Evolutionary conservation across 352 stramenopile species (phyloP).

Genomic region (Blastocystis sp.): DNA sequence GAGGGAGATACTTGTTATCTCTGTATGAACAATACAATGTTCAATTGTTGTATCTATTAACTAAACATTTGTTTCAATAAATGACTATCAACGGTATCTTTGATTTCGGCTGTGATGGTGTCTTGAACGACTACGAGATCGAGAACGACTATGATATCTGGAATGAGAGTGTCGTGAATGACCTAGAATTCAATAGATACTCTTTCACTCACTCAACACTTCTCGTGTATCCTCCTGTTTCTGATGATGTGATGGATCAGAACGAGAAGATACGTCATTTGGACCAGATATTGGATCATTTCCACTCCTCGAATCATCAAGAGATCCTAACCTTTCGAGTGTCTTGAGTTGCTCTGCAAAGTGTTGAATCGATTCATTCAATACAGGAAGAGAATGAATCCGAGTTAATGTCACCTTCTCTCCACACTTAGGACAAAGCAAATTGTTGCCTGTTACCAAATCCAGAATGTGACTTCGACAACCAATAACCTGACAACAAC

Average conservation of each 20-base stretch:
- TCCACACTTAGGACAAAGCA: background rate
- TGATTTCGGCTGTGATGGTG: background rate
- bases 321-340: no score
- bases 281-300: no score
- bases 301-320: background rate
- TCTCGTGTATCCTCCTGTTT: no score
- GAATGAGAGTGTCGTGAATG: no score
- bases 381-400: background rate
- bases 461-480: background rate
- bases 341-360: background rate
- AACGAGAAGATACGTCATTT: no score
- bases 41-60: conserved; percentile 35
- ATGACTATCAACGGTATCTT: background rate
- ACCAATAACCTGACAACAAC: conserved; percentile 37
- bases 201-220: no score
- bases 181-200: no score
- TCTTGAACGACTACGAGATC: background rate
- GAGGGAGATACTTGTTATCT: conserved; percentile 16
- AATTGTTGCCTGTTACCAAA: background rate
- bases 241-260: no score
- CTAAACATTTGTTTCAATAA: background rate
- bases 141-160: no score
- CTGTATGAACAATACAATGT: conserved; percentile 6
- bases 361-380: background rate
- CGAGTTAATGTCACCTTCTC: background rate